Evolutionary conservation across 139 green algal genomes (phyloP), one percentile per base, ranked within the genome.

Genomic region (Chlorokybus atmophyticus): DNA sequence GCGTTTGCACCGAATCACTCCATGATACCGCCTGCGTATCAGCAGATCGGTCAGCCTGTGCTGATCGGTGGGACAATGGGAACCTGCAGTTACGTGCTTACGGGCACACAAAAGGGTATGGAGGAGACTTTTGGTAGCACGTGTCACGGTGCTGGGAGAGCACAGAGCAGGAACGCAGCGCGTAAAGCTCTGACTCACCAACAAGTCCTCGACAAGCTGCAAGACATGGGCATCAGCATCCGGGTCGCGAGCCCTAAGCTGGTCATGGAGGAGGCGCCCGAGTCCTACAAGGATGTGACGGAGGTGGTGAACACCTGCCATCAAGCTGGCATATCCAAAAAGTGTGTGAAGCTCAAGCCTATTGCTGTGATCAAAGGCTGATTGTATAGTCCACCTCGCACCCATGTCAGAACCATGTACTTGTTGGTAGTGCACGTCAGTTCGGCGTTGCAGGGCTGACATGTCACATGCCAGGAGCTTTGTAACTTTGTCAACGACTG

Each of bases 11-110:
- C 86, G 8, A 81, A 91, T 66, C 84, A 93, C 67, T 84, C 86
- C 8, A 75, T 90, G 32, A 87, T 94, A 40, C 84, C 86, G 2
- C 79, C 85, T 10, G 83, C 91, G 70, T 94, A 94, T 67, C 84
- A 91, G 71, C 67, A 84, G 25, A 90, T 77, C 17, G 83, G 84
- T 24, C 83, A 90, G 68, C 85, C 84, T 14, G 85, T 94, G 41
- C 72, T 94, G 14, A 87, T 94, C 23, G 85, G 85, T 4, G 85
- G 85, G 48, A 93, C 85, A 50, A 94, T 94, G 85, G 85, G 85
- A 1, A 62, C 62, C 25, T 70, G 64, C 44, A 83, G 68, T 39
- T 94, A 93, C 75, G 80, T 94, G 44, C 72, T 94, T n/a, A 94
- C 84, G 3, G 82, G 84, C 48, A 91, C 85, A 3, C 72, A 89